Evolutionary conservation across 495 filamentous ascomycete genomes (phyloP), one percentile per base, ranked within the genome.

Genomic region (Thermochaetoides thermophila): DNA sequence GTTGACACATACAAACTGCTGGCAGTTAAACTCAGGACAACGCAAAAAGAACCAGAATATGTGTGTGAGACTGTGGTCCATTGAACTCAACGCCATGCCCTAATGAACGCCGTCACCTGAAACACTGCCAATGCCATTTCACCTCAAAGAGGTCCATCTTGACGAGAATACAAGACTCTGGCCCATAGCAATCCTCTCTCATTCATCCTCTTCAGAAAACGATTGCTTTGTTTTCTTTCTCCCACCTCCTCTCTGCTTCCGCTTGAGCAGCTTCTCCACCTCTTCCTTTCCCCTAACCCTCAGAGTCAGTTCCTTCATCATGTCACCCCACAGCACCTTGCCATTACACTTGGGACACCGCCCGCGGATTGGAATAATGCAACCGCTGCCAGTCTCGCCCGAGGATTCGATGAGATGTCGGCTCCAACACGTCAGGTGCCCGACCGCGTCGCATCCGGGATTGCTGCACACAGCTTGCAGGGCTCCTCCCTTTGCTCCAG

Each of bases 261-360:
- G 68, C 49, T 70, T 78, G 43, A 84, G 52, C 15, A 89, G 52
- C 29, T 63, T 64, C 13, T 69, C 70, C 3, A 81, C 46, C 40
- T 81, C 74, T 27, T 76, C 76, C 40, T 62, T 48, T 10, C 76
- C 83, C 28, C 83, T 66, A 17, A 62, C 57, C 33, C 85, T 65
- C 18, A 93, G 52, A 30, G 65, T 87, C 38, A 85, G 53, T 49
- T 93, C 85, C 46, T 75, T 84, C 52, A 86, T 79, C 43, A 95
- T 67, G 29, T 79, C 63, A 0, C 70, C 59, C 89, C 89, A 97
- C 29, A 63, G 45, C 6, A 82, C 59, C 13, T 63, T 52, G 0
- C 58, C 54, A 1, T 65, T 53, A 49, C 89, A 97, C 25, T 50
- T 53, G 2, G 84, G 84, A 57, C 89, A 97, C 3, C 43, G 53